Evolutionary conservation across 345 rosid species (phyloP).

Genomic region (Gossypioides kirkii): DNA sequence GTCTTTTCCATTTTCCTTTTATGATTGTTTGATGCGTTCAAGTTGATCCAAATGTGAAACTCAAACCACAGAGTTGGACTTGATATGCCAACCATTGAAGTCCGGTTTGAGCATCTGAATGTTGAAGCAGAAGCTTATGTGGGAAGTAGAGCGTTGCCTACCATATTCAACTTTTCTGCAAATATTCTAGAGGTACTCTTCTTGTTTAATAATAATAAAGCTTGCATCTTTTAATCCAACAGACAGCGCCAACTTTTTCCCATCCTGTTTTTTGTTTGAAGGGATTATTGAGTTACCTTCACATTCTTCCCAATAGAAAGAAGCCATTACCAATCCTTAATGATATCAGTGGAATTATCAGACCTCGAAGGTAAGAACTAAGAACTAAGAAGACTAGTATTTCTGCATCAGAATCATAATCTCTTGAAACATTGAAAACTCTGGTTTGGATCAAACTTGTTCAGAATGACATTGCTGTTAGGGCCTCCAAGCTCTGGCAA

Average conservation of each 20-base stretch:
- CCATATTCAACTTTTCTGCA: slow-evolving; percentile 41
- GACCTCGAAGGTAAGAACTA: slow-evolving; percentile 1
- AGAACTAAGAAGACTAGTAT: neutral
- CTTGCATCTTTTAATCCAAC: neutral
- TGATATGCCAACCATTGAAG: slow-evolving; percentile 83
- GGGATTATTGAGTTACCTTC: slow-evolving; percentile 3
- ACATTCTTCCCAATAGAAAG: slow-evolving; percentile 3
- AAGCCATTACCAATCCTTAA: slow-evolving; percentile 8
- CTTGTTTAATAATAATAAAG: slow-evolving; percentile 16
- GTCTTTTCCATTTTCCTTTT: neutral
- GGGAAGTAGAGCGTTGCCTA: slow-evolving; percentile 60
- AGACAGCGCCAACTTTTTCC: neutral
- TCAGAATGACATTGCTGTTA: slow-evolving; percentile 12
- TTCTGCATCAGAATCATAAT: neutral
- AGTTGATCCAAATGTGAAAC: neutral
- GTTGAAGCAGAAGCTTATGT: slow-evolving; percentile 60
- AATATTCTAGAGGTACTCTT: slow-evolving; percentile 47
- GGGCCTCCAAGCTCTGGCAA: slow-evolving; percentile 11
- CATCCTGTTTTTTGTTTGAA: neutral
- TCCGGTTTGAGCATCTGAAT: slow-evolving; percentile 66
- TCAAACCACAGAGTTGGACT: slow-evolving; percentile 60
- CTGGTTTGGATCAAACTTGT: neutral
- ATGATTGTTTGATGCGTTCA: neutral
- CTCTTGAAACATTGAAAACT: neutral
- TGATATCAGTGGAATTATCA: slow-evolving; percentile 6